These are phyloP conservation scores for Elymus sibiricus DNA, from an alignment of 176 grass and related monocot species.

Conservation along the genomic window DNA sequence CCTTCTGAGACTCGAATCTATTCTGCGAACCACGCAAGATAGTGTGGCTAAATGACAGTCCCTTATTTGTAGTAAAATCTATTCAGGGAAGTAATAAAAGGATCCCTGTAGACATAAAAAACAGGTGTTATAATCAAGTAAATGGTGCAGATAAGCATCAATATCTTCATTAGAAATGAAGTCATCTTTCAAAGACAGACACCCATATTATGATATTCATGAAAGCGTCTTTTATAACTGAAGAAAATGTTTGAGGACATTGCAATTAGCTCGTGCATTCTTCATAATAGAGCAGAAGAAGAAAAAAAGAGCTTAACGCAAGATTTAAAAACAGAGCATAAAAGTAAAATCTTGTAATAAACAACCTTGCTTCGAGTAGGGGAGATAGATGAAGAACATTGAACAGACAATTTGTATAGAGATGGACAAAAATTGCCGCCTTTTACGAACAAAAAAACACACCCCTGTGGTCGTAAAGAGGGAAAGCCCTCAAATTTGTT, in stretches of 20 bases:
- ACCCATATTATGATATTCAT: neutral
- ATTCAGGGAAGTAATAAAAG: neutral
- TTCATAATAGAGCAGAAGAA: neutral
- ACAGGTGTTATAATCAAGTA: slow-evolving; percentile 4
- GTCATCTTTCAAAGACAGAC: neutral
- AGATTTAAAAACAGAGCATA: neutral
- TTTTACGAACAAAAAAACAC: neutral
- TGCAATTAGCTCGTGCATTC: neutral
- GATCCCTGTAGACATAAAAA: slow-evolving; percentile 27
- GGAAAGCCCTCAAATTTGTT: neutral
- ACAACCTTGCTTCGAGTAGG: neutral
- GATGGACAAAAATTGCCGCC: neutral
- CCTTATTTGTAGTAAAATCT: neutral
- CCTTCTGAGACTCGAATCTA: neutral
- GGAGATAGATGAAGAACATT: neutral
- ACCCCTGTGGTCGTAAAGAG: neutral
- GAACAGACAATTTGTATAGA: neutral
- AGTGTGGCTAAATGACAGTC: slow-evolving; percentile 13
- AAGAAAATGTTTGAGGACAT: neutral
- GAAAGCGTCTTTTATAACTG: neutral
- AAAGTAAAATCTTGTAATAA: neutral
- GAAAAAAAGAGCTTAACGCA: neutral
- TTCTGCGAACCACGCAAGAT: neutral
- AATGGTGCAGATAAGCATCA: neutral
- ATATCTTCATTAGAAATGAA: slow-evolving; percentile 1